Evolutionary conservation across 768 basidiomycete species (phyloP).

Genomic region (Lyophyllum decastes): DNA sequence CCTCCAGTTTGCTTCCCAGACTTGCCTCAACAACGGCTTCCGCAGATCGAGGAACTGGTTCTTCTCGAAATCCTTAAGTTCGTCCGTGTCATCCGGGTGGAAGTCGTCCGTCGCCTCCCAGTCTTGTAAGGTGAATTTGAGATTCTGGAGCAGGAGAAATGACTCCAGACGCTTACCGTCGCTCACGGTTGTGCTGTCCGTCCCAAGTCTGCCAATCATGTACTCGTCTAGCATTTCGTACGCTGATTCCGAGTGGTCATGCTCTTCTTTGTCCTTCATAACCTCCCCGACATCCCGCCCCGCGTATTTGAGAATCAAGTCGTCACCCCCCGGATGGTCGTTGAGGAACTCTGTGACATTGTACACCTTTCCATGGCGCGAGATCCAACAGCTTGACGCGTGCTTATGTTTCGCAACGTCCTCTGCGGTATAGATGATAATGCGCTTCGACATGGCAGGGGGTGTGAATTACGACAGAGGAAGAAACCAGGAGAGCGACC

Average conservation of each 20-base stretch:
- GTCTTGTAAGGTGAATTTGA: constrained; percentile 43
- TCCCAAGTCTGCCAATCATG: constrained; percentile 79
- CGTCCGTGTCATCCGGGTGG: constrained; percentile 87
- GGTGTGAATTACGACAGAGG: constrained; percentile 3
- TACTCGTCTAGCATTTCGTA: constrained; percentile 93
- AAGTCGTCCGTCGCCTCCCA: constrained; percentile 92
- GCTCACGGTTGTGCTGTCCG: constrained; percentile 69
- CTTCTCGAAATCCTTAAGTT: constrained; percentile 78
- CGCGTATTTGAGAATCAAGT: constrained; percentile 79
- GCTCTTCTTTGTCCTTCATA: constrained; percentile 81
- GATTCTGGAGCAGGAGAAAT: neutral
- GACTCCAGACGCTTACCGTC: constrained; percentile 57
- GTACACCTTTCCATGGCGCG: constrained; percentile 82
- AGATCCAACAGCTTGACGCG: constrained; percentile 75
- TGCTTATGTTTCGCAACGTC: constrained; percentile 71
- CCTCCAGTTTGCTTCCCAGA: constrained; percentile 88
- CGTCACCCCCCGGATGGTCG: constrained; percentile 96
- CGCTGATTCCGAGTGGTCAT: constrained; percentile 89
- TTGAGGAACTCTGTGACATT: constrained; percentile 81
- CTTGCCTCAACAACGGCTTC: constrained; percentile 81
- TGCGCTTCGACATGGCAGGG: constrained; percentile 61
- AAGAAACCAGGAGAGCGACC: neutral
- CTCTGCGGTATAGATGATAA: constrained; percentile 72
- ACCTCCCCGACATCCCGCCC: constrained; percentile 79
- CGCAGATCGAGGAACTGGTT: constrained; percentile 91